Conservation (phyloP, 2,329 filamentous ascomycete genomes). For the Botrytis byssoidea region DNA sequence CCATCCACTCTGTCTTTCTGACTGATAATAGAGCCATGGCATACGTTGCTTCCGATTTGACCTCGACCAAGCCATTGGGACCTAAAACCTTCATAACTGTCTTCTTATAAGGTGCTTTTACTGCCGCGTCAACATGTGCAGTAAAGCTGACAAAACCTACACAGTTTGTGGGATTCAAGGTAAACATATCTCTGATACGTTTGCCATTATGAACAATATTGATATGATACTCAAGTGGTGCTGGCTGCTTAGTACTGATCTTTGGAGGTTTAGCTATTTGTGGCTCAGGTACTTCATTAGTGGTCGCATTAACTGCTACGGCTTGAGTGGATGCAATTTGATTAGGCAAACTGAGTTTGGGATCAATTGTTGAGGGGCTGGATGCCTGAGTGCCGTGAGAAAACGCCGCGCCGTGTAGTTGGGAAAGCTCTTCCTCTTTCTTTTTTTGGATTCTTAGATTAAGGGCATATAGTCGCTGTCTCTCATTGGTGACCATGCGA, state of each 20-base stretch:
- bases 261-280: neutral
- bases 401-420: neutral
- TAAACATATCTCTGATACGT: slow-evolving; percentile 29
- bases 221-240: slow-evolving; percentile 28
- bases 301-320: neutral
- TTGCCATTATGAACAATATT: slow-evolving; percentile 32
- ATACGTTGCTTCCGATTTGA: slow-evolving; percentile 34
- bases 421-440: slow-evolving; percentile 20
- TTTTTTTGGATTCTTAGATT: slow-evolving; percentile 28
- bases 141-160: slow-evolving; percentile 33
- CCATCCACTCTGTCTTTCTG: slow-evolving; percentile 36
- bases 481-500: slow-evolving; percentile 40
- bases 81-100: slow-evolving; percentile 31
- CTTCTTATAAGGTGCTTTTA: slow-evolving; percentile 26
- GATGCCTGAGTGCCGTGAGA: neutral
- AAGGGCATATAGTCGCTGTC: slow-evolving; percentile 36
- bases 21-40: slow-evolving; percentile 26
- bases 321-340: neutral
- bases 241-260: neutral
- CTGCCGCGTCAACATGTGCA: slow-evolving; percentile 29
- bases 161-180: slow-evolving; percentile 27
- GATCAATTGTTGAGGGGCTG: neutral
- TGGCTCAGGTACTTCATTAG: neutral
- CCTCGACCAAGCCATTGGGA: slow-evolving; percentile 29
- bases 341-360: neutral